Base-by-base conservation (phyloP, 2,329 filamentous ascomycete genomes). In the Sarocladiaceae sp. region DNA sequence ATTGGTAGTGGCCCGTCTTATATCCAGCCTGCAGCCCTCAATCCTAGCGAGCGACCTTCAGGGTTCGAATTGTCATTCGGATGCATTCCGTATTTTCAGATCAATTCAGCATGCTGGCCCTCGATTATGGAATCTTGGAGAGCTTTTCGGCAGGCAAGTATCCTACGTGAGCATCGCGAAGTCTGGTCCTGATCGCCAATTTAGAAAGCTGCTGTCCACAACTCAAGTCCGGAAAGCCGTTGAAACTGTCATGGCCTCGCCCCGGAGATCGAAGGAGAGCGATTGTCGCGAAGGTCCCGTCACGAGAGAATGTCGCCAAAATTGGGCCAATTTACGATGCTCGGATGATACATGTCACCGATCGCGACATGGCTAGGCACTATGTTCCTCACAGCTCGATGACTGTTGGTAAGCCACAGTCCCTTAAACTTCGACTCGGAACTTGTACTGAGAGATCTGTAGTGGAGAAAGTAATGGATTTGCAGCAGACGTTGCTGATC, bases 191-290 rank as follows among this genome's bases (percentile, higher is more conserved):
- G 5, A 36, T n/a, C 33, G 18, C 12, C 33, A 12, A 12, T 36
- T 6, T n/a, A 36, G 33, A 12, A 17, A 8, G 15, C 15, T 36
- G 33, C 15, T 36, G 33, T 36, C 33, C 33, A 6, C 18, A n/a
- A 17, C 15, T 36, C 33, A 7, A n/a, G 33, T 17, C 33, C 6
- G 5, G 4, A 4, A 42, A 25, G 37, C 37, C 37, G 37, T 10
- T 42, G 37, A 42, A 20, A 20, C 52, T 66, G 8, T 66, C 64
- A 5, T 66, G 64, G 64, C 64, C 64, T 2, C 56, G 56, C 33
- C 54, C 55, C 22, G 50, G 51, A 29, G 59, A 66, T 48, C 55
- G 55, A 37, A 60, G 50, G 47, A 62, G 62, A 25, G 53, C 60
- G 2, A 55, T 62, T 3, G 54, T 57, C 3, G 52, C 18, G 35